Base-by-base conservation (phyloP, 192 early-diverging fungal genomes). In the Allomyces macrogynus region DNA sequence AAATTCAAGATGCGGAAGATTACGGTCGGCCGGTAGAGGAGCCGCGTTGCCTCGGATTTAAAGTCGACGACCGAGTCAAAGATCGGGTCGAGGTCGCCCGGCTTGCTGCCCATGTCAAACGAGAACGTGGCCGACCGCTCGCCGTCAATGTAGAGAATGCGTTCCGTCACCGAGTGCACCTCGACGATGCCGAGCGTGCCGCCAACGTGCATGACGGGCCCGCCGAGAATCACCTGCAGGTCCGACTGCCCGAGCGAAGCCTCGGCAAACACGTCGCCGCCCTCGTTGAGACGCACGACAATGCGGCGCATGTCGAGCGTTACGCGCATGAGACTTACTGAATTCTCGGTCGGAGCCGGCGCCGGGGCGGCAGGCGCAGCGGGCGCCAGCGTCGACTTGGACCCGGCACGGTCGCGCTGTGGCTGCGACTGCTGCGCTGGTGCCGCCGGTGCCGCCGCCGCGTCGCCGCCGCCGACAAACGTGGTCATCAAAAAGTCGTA, bases 71-170 rank as follows among this genome's bases (percentile, higher is more conserved):
- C 77, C 5, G 84, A 82, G 64, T 99, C 89, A 73, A 90, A 95
- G 1, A 91, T 91, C 2, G 93, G 91, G 63, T 89, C 93, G 40
- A 65, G 69, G 5, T 76, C 63, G 3, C 73, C 62, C 4, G 72
- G 63, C 3, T 75, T 62, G 63, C 86, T 80, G 71, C 80, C 95
- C 0, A 87, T 94, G 65, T 99, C 85, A 68, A 88, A 95, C 5
- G 73, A 73, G 63, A 99, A 91, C 66, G 93, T 88, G 0, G 91
- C 91, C 27, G 92, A 74, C 64, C 94, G 85, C 26, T 89, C 86
- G 12, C 91, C 90, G 72, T 93, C 85, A 67, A 98, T 90, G 4
- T 78, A 80, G 10, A 95, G 71, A 57, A 57, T 57, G 49, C 49
- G 49, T 57, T 14, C 49, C 16, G 49, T 57, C 16, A 16, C 16